Conservation (phyloP, 2,329 filamentous ascomycete species). For the Huntiella abstrusa region DNA sequence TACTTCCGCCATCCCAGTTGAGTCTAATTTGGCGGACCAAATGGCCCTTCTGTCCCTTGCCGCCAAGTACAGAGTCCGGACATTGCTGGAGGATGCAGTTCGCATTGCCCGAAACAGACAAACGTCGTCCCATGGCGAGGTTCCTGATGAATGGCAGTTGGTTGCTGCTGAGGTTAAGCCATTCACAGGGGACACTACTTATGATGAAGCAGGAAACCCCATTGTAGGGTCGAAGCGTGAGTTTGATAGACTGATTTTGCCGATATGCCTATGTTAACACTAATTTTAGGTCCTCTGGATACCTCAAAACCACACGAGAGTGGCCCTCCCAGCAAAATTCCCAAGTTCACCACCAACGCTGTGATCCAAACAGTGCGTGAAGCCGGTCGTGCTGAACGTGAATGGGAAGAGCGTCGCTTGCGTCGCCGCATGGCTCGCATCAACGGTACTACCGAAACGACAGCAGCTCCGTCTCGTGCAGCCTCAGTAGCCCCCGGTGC, state of each 20-base stretch:
- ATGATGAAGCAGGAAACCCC: neutral
- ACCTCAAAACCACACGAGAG: conserved; percentile 8
- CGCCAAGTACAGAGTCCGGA: conserved; percentile 58
- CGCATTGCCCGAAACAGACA: conserved; percentile 52
- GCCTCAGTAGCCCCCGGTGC: conserved; percentile 41
- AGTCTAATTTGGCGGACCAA: conserved; percentile 62
- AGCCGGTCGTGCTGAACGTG: conserved; percentile 45
- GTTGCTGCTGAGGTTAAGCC: conserved; percentile 39
- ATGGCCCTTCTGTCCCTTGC: conserved; percentile 67
- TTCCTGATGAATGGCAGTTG: conserved; percentile 59
- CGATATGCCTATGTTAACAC: neutral
- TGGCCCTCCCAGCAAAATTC: conserved; percentile 25
- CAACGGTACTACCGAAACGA: conserved; percentile 35
- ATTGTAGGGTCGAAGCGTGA: conserved; percentile 7
- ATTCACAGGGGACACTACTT: conserved; percentile 12
- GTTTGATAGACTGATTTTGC: neutral
- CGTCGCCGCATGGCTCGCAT: conserved; percentile 46
- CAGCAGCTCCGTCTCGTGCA: conserved; percentile 28
- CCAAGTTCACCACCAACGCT: conserved; percentile 31
- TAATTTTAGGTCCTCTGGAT: conserved; percentile 12
- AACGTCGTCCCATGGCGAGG: conserved; percentile 57
- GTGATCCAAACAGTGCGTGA: conserved; percentile 36
- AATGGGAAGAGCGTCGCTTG: conserved; percentile 53
- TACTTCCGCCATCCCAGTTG: conserved; percentile 54
- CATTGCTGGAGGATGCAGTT: conserved; percentile 59